Evolutionary conservation across 2,329 filamentous ascomycete species (phyloP), one percentile per base, ranked within the genome.

Genomic region (Xylaria hypoxylon): DNA sequence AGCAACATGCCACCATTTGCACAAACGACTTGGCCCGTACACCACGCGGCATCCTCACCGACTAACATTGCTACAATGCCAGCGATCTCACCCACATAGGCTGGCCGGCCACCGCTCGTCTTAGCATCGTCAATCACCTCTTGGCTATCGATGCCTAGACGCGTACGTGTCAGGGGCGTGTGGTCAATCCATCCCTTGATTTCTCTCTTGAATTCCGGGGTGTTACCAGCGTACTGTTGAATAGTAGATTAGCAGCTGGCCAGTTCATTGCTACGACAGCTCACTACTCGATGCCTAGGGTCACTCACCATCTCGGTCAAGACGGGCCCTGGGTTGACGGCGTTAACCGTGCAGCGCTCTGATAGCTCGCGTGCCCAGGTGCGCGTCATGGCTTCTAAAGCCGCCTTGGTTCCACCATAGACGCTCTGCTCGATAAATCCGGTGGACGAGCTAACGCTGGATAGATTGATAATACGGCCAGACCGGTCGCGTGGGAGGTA

Each of bases 31-130:
- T 90, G 91, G 1, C 92, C 92, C 0, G 92, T 96, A 74, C 88
- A 90, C 92, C 92, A 95, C 7, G 83, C 86, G n/a, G 87, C 85
- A 76, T 95, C 92, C 5, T 84, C 82, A 5, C 86, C 85, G 76
- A 91, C 93, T 24, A 94, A 79, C 90, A 94, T 93, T 2, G 86
- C 91, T 19, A 94, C 89, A 5, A 93, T 86, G 0, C 91, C 92
- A 0, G 91, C 92, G 77, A 95, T 84, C 80, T 95, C 92, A 56
- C 83, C 80, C 33, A 88, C 86, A 75, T 91, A 92, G 2, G 85
- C 92, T 4, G 86, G 86, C 69, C 89, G 83, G 17, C 87, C 84
- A 1, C 86, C 85, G 22, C 82, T 83, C 76, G 81, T 82, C 71
- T 84, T 82, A 57, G 83, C 85, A 61, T 88, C 84, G 35, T 85